A percentile compares a stretch with the other conserved stretches of the same genome.
Evolutionary conservation across 2,329 filamentous ascomycete genomes (phyloP).

Genomic region (Penicillium sp.): DNA sequence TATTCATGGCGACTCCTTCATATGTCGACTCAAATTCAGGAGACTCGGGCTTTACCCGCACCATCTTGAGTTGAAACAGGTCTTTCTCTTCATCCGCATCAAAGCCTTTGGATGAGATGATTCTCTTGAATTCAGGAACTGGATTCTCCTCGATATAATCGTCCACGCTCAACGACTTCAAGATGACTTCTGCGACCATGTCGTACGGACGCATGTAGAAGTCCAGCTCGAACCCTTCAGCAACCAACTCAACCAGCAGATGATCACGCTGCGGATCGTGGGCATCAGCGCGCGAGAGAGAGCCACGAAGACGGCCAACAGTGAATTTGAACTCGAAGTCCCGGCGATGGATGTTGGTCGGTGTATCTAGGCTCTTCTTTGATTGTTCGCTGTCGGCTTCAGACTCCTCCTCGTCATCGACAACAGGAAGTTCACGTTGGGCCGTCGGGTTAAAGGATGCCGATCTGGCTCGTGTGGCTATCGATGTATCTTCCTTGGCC

Average conservation of each 20-base stretch:
- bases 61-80: constrained; percentile 82
- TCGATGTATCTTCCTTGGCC: constrained; percentile 35
- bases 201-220: constrained; percentile 87
- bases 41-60: constrained; percentile 82
- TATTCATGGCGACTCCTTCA: constrained; percentile 87
- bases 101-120: constrained; percentile 84
- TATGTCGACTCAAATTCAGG: constrained; percentile 91
- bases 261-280: constrained; percentile 71
- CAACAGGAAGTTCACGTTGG: constrained; percentile 70
- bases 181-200: constrained; percentile 85
- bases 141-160: constrained; percentile 90
- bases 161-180: constrained; percentile 83
- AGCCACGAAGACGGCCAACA: constrained; percentile 89
- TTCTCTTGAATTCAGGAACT: constrained; percentile 88
- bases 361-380: constrained; percentile 41
- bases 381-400: constrained; percentile 60
- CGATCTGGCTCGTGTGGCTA: constrained; percentile 53
- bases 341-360: constrained; percentile 74
- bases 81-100: constrained; percentile 68
- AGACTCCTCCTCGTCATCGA: constrained; percentile 64
- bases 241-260: constrained; percentile 84
- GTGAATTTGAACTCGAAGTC: constrained; percentile 97
- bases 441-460: constrained; percentile 71
- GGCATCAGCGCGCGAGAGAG: constrained; percentile 80
- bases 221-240: constrained; percentile 80